Base-by-base conservation (phyloP, 805 yeast species). In the Lachancea sp. region DNA sequence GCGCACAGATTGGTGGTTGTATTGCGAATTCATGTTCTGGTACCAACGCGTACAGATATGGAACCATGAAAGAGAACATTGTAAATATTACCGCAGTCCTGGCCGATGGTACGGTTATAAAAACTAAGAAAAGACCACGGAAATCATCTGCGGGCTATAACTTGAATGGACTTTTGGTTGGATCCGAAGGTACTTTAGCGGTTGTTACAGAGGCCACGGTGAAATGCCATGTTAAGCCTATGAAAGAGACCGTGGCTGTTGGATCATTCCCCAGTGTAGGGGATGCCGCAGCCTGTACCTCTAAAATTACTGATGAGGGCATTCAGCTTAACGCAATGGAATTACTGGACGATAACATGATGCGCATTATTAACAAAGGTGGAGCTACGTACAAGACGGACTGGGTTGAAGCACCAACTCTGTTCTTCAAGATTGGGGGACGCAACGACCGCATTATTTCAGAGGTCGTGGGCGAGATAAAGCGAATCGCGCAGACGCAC, bases 141-240 rank as follows among this genome's bases (percentile, higher is more conserved):
- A 83, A 84, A 51, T 74, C 88, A 2, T 72, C 84, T 46, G 89
- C 90, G 7, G 94, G 94, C 9, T 83, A 83, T 55, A 83, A 82
- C 51, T 65, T 83, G 56, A 84, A 83, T 36, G 80, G 82, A n/a
- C 59, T 83, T 43, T 81, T 83, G 54, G 67, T 80, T 38, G 92
- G 94, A 0, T 71, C 82, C 32, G 92, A 84, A 52, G 92, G 94
- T 6, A 83, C 94, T 0, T 60, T 84, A 40, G 94, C 92, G 2
- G 70, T 84, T 13, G 77, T 83, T 22, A 83, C 88, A 2, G 89
- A 83, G 50, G 85, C 84, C 2, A 83, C 90, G 0, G 65, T 83
- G 35, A 80, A 77, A 51, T 63, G 83, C 34, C 78, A 80, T 48
- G 83, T 78, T 13, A 73, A 71, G 44, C 90, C 90, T 1, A 64